Conservation (phyloP, 108 stramenopile genomes). For the Schizochytrium sp. region DNA sequence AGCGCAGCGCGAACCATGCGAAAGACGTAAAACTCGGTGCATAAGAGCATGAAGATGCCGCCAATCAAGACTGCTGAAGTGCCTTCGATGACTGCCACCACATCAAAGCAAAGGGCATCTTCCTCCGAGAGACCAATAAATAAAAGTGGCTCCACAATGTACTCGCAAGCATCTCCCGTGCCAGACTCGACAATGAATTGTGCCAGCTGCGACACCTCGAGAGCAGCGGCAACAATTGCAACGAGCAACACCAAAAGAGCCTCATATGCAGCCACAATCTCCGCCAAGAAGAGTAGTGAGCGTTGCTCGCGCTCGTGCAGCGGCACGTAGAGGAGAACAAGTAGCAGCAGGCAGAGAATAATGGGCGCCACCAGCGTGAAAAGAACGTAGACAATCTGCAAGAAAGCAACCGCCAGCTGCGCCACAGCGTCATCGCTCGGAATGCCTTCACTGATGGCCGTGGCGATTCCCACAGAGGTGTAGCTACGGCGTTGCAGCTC, state of each 20-base stretch:
- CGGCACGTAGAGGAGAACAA: not conserved
- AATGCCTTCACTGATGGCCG: not conserved
- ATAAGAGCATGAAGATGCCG: not conserved
- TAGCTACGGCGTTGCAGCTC: not conserved
- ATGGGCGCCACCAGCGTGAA: not conserved
- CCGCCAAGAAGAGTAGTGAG: not conserved
- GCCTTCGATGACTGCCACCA: not conserved
- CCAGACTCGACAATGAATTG: not conserved
- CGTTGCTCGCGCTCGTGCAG: not conserved
- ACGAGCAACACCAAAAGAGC: not conserved
- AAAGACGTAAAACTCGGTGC: not conserved
- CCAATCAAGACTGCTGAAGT: not conserved
- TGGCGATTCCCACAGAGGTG: not conserved
- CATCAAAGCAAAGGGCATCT: not conserved
- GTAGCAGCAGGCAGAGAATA: not conserved
- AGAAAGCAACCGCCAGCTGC: not conserved
- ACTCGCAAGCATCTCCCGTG: not conserved
- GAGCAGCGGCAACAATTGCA: not conserved
- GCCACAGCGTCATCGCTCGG: not conserved
- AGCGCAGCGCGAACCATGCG: not conserved
- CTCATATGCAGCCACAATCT: not conserved
- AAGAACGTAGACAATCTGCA: not conserved
- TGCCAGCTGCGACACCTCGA: not conserved
- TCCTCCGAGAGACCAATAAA: not conserved
- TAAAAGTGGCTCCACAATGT: not conserved